Evolutionary conservation across 495 filamentous ascomycete species (phyloP).

Genomic region (Cercophora sp.): DNA sequence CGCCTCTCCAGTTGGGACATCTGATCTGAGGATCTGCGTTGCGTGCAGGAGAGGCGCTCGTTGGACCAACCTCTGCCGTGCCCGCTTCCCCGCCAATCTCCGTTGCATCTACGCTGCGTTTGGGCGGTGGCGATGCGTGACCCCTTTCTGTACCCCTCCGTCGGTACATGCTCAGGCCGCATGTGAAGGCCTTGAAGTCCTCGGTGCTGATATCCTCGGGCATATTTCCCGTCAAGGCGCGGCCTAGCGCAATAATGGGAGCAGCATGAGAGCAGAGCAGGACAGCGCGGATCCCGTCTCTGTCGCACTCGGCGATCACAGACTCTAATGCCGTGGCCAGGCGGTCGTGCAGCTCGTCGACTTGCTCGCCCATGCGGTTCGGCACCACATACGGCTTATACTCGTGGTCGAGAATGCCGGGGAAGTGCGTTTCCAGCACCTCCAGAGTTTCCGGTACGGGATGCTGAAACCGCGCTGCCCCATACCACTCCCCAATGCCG

Average conservation of each 20-base stretch:
- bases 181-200: constrained; percentile 87
- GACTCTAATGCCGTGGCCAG: constrained; percentile 63
- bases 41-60: constrained; percentile 22
- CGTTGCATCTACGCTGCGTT: background rate
- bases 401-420: constrained; percentile 46
- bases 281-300: constrained; percentile 57
- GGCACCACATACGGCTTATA: constrained; percentile 63
- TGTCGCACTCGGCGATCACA: constrained; percentile 70
- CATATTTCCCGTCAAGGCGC: constrained; percentile 72
- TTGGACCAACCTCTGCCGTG: background rate
- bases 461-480: constrained; percentile 73
- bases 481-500: constrained; percentile 90
- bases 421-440: constrained; percentile 62
- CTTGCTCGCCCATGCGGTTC: constrained; percentile 66
- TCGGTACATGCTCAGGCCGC: constrained; percentile 61
- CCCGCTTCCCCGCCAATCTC: background rate
- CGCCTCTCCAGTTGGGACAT: constrained; percentile 52
- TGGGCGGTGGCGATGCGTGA: too few species aligned
- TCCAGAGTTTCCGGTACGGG: constrained; percentile 64
- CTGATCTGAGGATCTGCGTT: constrained; percentile 27
- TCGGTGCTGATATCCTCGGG: constrained; percentile 62
- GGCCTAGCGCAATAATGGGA: constrained; percentile 76
- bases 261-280: constrained; percentile 91
- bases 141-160: too few species aligned
- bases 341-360: constrained; percentile 75